Evolutionary conservation across 139 green algal genomes (phyloP).

Genomic region (Picochlorum sp.): DNA sequence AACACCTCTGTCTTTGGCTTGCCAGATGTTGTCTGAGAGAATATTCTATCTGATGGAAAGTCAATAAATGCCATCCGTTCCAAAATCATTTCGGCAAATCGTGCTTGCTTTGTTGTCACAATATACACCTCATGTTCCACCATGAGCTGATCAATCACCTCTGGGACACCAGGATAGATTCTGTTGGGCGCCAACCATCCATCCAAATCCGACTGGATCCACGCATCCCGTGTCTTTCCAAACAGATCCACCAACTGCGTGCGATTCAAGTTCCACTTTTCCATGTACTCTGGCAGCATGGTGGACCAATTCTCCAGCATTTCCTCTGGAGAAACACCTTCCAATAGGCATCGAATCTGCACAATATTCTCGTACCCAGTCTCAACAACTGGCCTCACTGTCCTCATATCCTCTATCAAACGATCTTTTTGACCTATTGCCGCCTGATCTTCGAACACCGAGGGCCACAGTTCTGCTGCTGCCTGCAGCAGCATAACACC

Average conservation of each 20-base stretch:
- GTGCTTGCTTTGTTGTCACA: conserved; percentile 96
- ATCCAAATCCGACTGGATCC: conserved; percentile 81
- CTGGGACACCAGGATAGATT: conserved; percentile 80
- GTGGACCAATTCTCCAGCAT: conserved; percentile 71
- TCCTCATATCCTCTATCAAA: conserved; percentile 75
- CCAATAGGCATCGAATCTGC: conserved; percentile 78
- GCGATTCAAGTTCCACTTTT: conserved; percentile 61
- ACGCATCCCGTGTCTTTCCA: conserved; percentile 81
- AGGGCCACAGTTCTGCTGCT: conserved; percentile 71
- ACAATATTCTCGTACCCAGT: conserved; percentile 98
- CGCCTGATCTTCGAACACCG: conserved; percentile 59
- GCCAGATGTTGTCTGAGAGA: conserved; percentile 61
- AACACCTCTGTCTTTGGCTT: conserved; percentile 75
- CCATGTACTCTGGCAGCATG: conserved; percentile 64
- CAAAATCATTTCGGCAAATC: conserved; percentile 79
- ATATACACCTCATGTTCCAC: conserved; percentile 79
- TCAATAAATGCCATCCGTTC: conserved; percentile 67
- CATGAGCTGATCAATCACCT: conserved; percentile 49
- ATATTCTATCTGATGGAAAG: conserved; percentile 78
- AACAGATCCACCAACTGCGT: conserved; percentile 82
- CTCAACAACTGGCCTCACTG: conserved; percentile 89
- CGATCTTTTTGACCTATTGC: conserved; percentile 46
- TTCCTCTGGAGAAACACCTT: conserved; percentile 59
- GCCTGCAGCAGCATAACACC: conserved; percentile 34
- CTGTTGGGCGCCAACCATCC: conserved; percentile 89